A percentile compares a stretch with the other conserved stretches of the same genome.
Evolutionary conservation across 192 early-diverging fungal species (phyloP).

Genomic region (Backusella australiensis): DNA sequence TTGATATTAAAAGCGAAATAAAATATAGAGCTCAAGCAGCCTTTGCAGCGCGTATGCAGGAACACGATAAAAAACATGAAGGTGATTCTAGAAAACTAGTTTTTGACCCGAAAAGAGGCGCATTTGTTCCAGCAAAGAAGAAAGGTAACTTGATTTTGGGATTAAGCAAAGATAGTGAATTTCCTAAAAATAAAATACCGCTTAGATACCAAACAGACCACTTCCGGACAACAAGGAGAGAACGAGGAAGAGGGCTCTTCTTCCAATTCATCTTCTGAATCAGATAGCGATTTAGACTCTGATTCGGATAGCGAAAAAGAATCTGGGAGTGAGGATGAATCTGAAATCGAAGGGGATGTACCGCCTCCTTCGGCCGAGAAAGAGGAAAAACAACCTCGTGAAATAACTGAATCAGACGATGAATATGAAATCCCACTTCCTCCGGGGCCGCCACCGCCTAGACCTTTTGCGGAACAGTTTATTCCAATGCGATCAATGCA

Average conservation of each 20-base stretch:
- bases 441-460: constrained; percentile 41
- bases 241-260: background rate
- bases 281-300: constrained; percentile 12
- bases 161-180: background rate
- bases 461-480: constrained; percentile 34
- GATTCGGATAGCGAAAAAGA: constrained; percentile 5
- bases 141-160: constrained; percentile 13
- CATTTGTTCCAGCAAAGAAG: constrained; percentile 30
- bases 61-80: constrained; percentile 4
- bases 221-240: constrained; percentile 5
- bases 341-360: constrained; percentile 5
- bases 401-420: constrained; percentile 17
- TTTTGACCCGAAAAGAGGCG: constrained; percentile 32
- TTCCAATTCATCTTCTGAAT: background rate
- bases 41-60: constrained; percentile 15
- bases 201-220: background rate
- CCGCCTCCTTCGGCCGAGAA: background rate
- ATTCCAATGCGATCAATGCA: constrained; percentile 3
- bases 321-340: background rate
- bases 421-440: constrained; percentile 36
- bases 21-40: constrained; percentile 21
- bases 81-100: constrained; percentile 32
- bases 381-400: constrained; percentile 1
- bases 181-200: background rate
- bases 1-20: background rate